A percentile compares a stretch with the other conserved stretches of the same genome.
These are phyloP conservation scores for Spathaspora boniae DNA, from an alignment of 805 yeast species.

Conservation along the genomic window DNA sequence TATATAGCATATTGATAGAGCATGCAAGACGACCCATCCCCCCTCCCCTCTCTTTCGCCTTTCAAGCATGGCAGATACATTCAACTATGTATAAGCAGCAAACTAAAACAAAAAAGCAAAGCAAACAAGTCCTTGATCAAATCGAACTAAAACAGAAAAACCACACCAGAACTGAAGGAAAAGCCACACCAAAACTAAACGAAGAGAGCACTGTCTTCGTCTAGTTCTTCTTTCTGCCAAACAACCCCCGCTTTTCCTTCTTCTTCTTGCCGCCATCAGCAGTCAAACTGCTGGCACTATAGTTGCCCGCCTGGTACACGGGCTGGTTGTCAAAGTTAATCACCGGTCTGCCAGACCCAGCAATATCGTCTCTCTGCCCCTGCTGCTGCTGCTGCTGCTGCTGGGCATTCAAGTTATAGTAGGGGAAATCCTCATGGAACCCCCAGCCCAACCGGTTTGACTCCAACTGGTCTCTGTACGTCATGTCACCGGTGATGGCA, in stretches of 20 bases:
- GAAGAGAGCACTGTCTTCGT: not conserved
- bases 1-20: not conserved
- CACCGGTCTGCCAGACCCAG: slow-evolving; percentile 29
- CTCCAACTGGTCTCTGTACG: slow-evolving; percentile 79
- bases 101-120: not conserved
- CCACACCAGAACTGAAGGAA: not conserved
- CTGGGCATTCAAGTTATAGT: slow-evolving; percentile 38
- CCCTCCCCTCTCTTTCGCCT: too few species aligned
- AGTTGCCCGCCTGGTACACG: slow-evolving; percentile 54
- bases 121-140: not conserved
- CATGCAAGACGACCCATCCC: too few species aligned
- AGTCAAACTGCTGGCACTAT: slow-evolving; percentile 46
- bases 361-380: slow-evolving; percentile 23
- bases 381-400: slow-evolving; percentile 26
- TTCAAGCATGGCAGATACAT: too few species aligned
- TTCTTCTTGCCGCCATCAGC: slow-evolving; percentile 44
- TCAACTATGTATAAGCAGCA: not conserved
- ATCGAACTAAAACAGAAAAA: not conserved
- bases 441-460: slow-evolving; percentile 79
- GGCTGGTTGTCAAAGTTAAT: slow-evolving; percentile 41
- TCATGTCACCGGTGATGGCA: slow-evolving; percentile 84
- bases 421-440: slow-evolving; percentile 75
- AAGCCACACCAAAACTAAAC: not conserved
- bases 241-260: slow-evolving; percentile 59
- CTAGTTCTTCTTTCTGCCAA: slow-evolving; percentile 55